Evolutionary conservation across 768 basidiomycete species (phyloP), one percentile per base, ranked within the genome.

Genomic region (Tulasnella sp.): DNA sequence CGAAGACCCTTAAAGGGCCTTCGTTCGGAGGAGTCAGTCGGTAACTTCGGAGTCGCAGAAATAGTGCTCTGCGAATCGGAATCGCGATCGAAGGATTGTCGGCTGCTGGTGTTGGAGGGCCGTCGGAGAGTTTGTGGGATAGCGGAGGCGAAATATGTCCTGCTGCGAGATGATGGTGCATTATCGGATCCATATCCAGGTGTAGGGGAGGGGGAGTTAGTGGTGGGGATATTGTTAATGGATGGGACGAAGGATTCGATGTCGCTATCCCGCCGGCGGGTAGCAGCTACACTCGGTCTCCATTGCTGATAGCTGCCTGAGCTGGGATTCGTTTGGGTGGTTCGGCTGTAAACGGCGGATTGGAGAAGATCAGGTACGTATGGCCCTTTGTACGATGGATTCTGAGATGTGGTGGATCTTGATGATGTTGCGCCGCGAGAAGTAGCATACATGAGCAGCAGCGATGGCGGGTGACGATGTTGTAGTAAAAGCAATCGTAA

Each of bases 261-360:
- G 34, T 68, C 62, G 62, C 62, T 68, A 68, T 68, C 62, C 62
- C 62, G 62, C 62, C 62, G 62, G 62, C 62, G 62, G 62, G 62
- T 6, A 68, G 62, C 62, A 27, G 62, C 62, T 27, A 27, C 62
- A 34, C 31, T 68, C 16, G 62, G 62, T 68, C 12, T 68, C 62
- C 62, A 68, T 68, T 68, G 62, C 62, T 68, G 62, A 68, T 68
- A 68, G 62, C 62, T 68, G 62, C 62, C 62, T 68, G 62, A 68
- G 62, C 62, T 68, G 27, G 62, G 34, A 68, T 36, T 36, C 12
- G 62, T 16, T 19, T 68, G 62, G 3, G 62, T 27, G 27, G 62
- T 27, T 68, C 34, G 27, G 62, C 62, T 68, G 62, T 68, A 68
- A 27, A 68, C 62, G 62, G 62, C 62, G 31, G 62, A 68, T 36